Percentiles rank a stretch among this genome's conserved stretches.
These are phyloP conservation scores for Filobasidium wieringae DNA, from an alignment of 768 basidiomycete species.

Conservation along the genomic window DNA sequence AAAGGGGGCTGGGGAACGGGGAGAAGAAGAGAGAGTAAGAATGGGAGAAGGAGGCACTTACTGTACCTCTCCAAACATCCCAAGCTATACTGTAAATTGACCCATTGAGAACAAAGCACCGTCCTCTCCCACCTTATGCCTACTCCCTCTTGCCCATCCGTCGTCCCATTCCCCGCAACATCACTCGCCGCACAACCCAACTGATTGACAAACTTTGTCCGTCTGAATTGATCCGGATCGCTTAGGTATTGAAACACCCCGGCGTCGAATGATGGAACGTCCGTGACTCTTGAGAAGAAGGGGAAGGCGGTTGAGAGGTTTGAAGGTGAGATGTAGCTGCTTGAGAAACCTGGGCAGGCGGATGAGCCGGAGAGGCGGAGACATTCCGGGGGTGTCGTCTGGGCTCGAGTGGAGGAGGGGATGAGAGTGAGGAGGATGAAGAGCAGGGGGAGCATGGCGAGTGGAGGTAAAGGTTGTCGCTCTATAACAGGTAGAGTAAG, in stretches of 20 bases:
- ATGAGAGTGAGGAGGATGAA: too few species aligned
- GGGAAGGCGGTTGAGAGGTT: conserved; percentile 35
- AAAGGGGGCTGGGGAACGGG: too few species aligned
- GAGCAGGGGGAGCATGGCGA: too few species aligned
- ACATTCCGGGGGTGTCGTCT: neutral
- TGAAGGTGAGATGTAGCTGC: conserved; percentile 28
- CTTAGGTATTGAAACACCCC: conserved; percentile 31
- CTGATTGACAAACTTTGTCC: conserved; percentile 30
- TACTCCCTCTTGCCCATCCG: too few species aligned
- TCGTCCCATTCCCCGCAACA: conserved; percentile 16
- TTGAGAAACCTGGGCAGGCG: conserved; percentile 16
- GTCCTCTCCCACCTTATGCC: conserved; percentile 34
- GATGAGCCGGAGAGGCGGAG: conserved; percentile 3
- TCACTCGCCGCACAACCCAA: conserved; percentile 31
- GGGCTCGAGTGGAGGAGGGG: too few species aligned
- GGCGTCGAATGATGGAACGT: conserved; percentile 29
- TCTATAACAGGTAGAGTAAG: too few species aligned
- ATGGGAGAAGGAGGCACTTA: conserved; percentile 8
- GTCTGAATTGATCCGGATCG: conserved; percentile 26
- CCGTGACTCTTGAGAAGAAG: conserved; percentile 26
- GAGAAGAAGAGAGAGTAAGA: neutral
- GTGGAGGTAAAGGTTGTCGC: too few species aligned
- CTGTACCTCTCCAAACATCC: conserved; percentile 28
- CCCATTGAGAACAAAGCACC: conserved; percentile 35
- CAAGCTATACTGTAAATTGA: conserved; percentile 29